Percentiles rank a stretch among this genome's conserved stretches.
Evolutionary conservation across 768 basidiomycete species (phyloP).

Genomic region (Mycena indigotica): DNA sequence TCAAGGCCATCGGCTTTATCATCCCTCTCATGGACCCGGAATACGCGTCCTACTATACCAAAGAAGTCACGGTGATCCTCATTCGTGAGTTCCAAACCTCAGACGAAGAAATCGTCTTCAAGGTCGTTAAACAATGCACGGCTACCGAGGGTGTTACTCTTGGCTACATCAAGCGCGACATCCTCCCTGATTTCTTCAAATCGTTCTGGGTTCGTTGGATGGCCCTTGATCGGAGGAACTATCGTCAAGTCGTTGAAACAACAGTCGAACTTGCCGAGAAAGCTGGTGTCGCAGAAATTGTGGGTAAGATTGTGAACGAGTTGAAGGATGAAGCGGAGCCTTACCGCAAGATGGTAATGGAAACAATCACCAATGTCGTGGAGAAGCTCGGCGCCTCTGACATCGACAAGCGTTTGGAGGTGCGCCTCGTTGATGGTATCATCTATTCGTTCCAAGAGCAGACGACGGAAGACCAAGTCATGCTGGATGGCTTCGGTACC

Average conservation of each 20-base stretch:
- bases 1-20: slow-evolving; percentile 98
- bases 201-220: slow-evolving; percentile 98
- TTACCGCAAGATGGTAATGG: slow-evolving; percentile 99
- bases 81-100: slow-evolving; percentile 98
- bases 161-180: slow-evolving; percentile 92
- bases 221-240: slow-evolving; percentile 95
- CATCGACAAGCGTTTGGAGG: slow-evolving; percentile 92
- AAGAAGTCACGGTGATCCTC: slow-evolving; percentile 95
- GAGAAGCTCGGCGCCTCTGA: slow-evolving; percentile 91
- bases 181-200: slow-evolving; percentile 97
- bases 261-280: slow-evolving; percentile 98
- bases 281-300: slow-evolving; percentile 91
- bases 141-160: slow-evolving; percentile 97
- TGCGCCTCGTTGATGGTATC: slow-evolving; percentile 93
- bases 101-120: slow-evolving; percentile 98
- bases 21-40: slow-evolving; percentile 99
- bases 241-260: slow-evolving; percentile 96
- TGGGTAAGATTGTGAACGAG: slow-evolving; percentile 83
- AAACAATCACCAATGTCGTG: slow-evolving; percentile 96
- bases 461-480: slow-evolving; percentile 96
- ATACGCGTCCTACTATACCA: slow-evolving; percentile 97
- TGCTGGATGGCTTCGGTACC: slow-evolving; percentile 97
- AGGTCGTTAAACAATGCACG: slow-evolving; percentile 98
- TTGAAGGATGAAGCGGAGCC: slow-evolving; percentile 89
- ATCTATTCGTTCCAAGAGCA: slow-evolving; percentile 99